Evolutionary conservation across 2,329 filamentous ascomycete species (phyloP).

Genomic region (Chalara sp.): DNA sequence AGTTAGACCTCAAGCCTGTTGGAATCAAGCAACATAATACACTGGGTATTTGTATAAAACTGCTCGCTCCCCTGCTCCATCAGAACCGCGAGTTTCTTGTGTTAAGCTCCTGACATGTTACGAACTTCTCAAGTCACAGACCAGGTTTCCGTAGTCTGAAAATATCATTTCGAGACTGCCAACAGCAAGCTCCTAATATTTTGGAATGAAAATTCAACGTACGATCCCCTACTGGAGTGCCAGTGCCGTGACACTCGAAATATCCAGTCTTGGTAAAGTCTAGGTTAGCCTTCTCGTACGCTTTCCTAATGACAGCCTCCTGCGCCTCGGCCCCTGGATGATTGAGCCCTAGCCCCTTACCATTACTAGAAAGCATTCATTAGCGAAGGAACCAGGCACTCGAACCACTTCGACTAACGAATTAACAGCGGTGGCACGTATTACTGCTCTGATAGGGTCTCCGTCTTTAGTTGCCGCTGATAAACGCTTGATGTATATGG

Average conservation of each 20-base stretch:
- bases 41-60: too few relatives aligned
- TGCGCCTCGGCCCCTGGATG: not conserved
- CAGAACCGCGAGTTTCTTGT: too few relatives aligned
- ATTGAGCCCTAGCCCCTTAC: not conserved
- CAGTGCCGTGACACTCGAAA: constrained; percentile 12
- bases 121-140: too few relatives aligned
- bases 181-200: too few relatives aligned
- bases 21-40: too few relatives aligned
- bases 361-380: not conserved
- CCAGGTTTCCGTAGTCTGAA: too few relatives aligned
- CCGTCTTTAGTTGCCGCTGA: constrained; percentile 50
- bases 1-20: too few relatives aligned
- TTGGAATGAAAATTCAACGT: too few relatives aligned
- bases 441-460: constrained; percentile 44
- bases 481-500: constrained; percentile 52
- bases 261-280: constrained; percentile 10
- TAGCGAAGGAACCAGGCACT: not conserved
- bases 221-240: constrained; percentile 10
- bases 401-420: not conserved
- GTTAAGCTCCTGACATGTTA: too few relatives aligned
- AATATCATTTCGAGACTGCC: too few relatives aligned
- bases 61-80: too few relatives aligned
- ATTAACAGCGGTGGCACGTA: not conserved
- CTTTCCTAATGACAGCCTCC: constrained; percentile 18
- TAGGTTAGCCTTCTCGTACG: constrained; percentile 3